Evolutionary conservation across 2,329 filamentous ascomycete genomes (phyloP).

Genomic region (Aureobasidium melanogenum): DNA sequence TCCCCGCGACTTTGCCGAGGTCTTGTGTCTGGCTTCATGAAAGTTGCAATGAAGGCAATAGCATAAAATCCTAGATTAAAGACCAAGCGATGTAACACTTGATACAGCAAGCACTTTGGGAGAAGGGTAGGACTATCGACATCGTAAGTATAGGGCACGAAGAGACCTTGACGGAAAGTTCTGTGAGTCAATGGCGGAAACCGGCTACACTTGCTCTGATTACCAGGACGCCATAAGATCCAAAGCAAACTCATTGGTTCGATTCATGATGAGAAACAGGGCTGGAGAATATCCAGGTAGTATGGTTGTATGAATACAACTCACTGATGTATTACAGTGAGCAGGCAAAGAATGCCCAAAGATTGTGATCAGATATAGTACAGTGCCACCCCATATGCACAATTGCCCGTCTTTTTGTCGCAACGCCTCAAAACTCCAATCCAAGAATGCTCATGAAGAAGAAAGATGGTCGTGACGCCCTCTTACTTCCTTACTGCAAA

Average conservation of each 20-base stretch:
- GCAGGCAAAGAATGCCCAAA: background rate
- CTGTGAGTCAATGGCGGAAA: background rate
- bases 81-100: background rate
- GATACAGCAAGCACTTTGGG: too few relatives aligned
- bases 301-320: background rate
- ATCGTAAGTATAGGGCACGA: background rate
- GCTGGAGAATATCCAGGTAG: background rate
- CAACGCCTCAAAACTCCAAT: slow-evolving; percentile 2
- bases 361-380: slow-evolving; percentile 1
- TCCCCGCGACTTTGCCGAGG: slow-evolving; percentile 1
- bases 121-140: too few relatives aligned
- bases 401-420: background rate
- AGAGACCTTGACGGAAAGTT: background rate
- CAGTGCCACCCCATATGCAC: slow-evolving; percentile 9
- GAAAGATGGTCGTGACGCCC: background rate
- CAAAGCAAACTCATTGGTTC: background rate
- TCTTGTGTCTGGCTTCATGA: background rate
- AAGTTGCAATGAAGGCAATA: background rate
- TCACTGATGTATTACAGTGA: background rate
- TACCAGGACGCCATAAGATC: background rate
- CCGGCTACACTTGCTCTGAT: background rate
- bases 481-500: background rate
- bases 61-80: background rate
- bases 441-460: background rate
- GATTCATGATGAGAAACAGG: background rate